Conservation (phyloP, 2,329 filamentous ascomycete genomes). For the Aspergillus terreus region DNA sequence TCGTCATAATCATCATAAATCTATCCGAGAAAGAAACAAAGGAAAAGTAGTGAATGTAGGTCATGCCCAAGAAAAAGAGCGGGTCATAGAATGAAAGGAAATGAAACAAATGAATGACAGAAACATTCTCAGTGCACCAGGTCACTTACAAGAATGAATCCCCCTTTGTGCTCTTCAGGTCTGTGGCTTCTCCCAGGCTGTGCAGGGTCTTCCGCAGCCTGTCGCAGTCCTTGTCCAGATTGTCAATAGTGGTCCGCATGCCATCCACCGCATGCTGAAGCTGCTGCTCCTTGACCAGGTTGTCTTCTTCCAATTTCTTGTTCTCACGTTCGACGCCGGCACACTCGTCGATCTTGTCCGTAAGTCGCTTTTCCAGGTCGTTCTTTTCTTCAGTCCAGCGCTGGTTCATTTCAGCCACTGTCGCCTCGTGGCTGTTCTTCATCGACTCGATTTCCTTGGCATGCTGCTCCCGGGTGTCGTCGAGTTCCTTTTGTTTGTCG, state of each 20-base stretch:
- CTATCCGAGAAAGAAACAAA: conserved; percentile 17
- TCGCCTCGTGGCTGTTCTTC: conserved; percentile 22
- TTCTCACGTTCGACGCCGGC: conserved; percentile 44
- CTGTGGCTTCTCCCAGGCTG: conserved; percentile 49
- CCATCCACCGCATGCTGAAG: conserved; percentile 40
- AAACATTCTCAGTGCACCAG: conserved; percentile 21
- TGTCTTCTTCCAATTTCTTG: conserved; percentile 42
- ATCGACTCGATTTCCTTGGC: conserved; percentile 24
- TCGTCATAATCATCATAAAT: conserved; percentile 22
- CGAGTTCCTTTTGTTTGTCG: conserved; percentile 30
- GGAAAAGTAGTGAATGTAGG: conserved; percentile 12
- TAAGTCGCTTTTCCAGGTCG: conserved; percentile 33
- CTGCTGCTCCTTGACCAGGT: conserved; percentile 44
- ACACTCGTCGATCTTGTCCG: conserved; percentile 40
- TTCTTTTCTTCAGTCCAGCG: conserved; percentile 31
- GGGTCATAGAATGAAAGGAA: conserved; percentile 7
- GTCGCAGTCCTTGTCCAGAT: conserved; percentile 50
- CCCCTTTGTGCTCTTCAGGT: conserved; percentile 47
- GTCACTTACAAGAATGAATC: conserved; percentile 50
- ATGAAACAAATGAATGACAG: conserved; percentile 9
- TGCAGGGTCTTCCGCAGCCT: conserved; percentile 49
- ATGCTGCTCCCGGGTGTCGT: conserved; percentile 26
- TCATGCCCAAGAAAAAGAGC: background rate
- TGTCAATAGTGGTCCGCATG: conserved; percentile 47
- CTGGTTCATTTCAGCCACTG: conserved; percentile 26